Evolutionary conservation across 805 yeast species (phyloP).

Genomic region (Yamadazyma ubonensis): DNA sequence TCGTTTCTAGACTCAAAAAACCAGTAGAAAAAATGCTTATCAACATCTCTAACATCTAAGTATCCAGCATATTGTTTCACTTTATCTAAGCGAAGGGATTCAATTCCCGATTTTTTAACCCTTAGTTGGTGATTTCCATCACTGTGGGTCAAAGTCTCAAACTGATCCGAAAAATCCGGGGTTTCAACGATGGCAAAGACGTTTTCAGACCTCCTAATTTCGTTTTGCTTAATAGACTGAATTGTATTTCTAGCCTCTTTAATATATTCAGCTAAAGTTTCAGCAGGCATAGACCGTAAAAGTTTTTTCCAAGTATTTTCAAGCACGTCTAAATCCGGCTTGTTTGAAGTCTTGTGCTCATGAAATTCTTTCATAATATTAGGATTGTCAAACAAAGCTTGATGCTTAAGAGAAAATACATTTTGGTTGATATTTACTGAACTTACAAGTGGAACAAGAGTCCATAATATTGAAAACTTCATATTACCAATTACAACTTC

Average conservation of each 20-base stretch:
- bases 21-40: slow-evolving; percentile 40
- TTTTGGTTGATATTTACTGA: slow-evolving; percentile 6
- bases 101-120: slow-evolving; percentile 36
- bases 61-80: slow-evolving; percentile 83
- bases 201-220: background rate
- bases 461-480: background rate
- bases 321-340: background rate
- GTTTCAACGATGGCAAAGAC: background rate
- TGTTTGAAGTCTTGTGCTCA: slow-evolving; percentile 5
- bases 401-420: slow-evolving; percentile 10
- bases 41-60: slow-evolving; percentile 72
- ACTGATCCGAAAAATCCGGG: slow-evolving; percentile 4
- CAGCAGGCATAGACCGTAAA: background rate
- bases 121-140: slow-evolving; percentile 11
- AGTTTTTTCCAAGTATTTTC: slow-evolving; percentile 5
- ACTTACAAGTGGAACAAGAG: no score
- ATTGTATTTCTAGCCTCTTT: background rate
- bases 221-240: background rate
- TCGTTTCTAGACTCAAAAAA: slow-evolving; percentile 34
- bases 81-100: slow-evolving; percentile 67
- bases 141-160: slow-evolving; percentile 9
- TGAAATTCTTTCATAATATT: slow-evolving; percentile 12
- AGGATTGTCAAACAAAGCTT: slow-evolving; percentile 12
- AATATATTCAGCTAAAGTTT: slow-evolving; percentile 5
- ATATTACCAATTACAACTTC: background rate